Evolutionary conservation across 2,329 filamentous ascomycete genomes (phyloP).

Genomic region (Phaeosphaeriaceae sp.): DNA sequence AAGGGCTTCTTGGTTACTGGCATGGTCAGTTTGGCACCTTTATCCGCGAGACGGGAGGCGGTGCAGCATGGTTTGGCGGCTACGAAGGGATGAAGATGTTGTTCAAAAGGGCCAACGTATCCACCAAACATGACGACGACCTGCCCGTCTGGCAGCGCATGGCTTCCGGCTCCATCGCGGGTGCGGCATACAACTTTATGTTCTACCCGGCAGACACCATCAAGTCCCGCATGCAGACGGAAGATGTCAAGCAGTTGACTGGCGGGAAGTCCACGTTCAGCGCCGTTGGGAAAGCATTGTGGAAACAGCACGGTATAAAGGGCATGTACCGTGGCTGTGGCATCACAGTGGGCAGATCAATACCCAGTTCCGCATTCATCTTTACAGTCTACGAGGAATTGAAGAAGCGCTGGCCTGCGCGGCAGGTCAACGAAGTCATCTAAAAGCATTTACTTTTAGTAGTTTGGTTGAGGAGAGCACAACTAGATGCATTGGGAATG

Average conservation of each 20-base stretch:
- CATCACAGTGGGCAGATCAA: constrained; percentile 85
- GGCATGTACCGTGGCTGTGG: constrained; percentile 94
- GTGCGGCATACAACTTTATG: constrained; percentile 93
- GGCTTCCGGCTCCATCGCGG: constrained; percentile 82
- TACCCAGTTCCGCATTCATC: constrained; percentile 96
- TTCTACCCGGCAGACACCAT: constrained; percentile 98
- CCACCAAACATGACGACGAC: constrained; percentile 58
- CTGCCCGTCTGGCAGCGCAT: constrained; percentile 88
- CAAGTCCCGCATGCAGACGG: constrained; percentile 96
- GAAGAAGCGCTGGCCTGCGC: constrained; percentile 58
- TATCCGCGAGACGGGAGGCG: constrained; percentile 90
- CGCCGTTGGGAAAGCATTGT: constrained; percentile 74
- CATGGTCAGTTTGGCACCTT: constrained; percentile 92
- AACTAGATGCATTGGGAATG: background rate
- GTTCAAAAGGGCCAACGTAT: constrained; percentile 62
- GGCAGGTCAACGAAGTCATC: constrained; percentile 9
- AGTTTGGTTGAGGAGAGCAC: background rate
- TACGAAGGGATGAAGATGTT: constrained; percentile 65
- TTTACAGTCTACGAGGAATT: constrained; percentile 94
- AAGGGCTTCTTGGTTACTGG: constrained; percentile 90
- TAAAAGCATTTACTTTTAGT: background rate
- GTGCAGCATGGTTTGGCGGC: constrained; percentile 87
- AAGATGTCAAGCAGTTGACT: constrained; percentile 65
- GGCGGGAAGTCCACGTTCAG: constrained; percentile 70
- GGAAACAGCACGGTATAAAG: constrained; percentile 78